phyloP scores from a whole-genome alignment of 352 stramenopile genomes.

The Phytophthora multivora region DNA sequence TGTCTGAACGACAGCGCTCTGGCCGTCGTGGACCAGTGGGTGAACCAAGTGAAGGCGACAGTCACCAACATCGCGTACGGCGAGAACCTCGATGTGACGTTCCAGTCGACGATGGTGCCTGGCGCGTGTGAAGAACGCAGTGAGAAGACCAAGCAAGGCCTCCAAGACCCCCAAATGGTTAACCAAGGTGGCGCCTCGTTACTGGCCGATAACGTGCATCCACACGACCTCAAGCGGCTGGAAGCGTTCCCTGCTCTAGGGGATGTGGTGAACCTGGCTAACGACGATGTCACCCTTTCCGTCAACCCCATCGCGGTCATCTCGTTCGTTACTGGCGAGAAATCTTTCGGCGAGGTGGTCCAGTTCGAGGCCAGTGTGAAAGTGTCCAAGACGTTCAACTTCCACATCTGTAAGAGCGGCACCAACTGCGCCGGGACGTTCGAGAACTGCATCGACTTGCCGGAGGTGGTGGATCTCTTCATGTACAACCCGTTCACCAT shows the following conservation, averaged over 20 bases:
- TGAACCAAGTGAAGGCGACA: slow-evolving; percentile 33
- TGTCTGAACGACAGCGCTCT: slow-evolving; percentile 54
- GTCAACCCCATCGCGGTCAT: slow-evolving; percentile 40
- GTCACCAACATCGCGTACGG: slow-evolving; percentile 2
- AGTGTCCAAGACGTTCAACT: slow-evolving; percentile 45
- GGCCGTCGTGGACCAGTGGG: slow-evolving; percentile 49
- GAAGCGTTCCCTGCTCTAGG: slow-evolving; percentile 43
- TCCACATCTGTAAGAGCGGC: slow-evolving; percentile 36
- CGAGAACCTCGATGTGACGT: slow-evolving; percentile 17
- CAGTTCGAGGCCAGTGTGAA: slow-evolving; percentile 31
- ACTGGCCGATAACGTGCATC: slow-evolving; percentile 17
- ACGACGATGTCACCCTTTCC: slow-evolving; percentile 3
- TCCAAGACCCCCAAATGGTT: slow-evolving; percentile 19
- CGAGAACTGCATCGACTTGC: slow-evolving; percentile 42
- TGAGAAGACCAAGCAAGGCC: slow-evolving; percentile 30
- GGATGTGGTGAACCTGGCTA: slow-evolving; percentile 26
- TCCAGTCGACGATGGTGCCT: slow-evolving; percentile 50
- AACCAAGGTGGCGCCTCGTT: slow-evolving; percentile 10
- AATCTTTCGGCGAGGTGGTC: slow-evolving; percentile 43
- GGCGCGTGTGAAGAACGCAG: slow-evolving; percentile 40
- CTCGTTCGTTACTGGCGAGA: slow-evolving; percentile 44
- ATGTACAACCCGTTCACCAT: slow-evolving; percentile 70
- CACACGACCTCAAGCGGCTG: slow-evolving; percentile 37
- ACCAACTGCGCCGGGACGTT: slow-evolving; percentile 23
- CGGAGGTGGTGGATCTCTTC: slow-evolving; percentile 50